Evolutionary conservation across 1,284 basidiomycete species (phyloP), one percentile per base, ranked within the genome.

Genomic region (Ustilago cynodontis): DNA sequence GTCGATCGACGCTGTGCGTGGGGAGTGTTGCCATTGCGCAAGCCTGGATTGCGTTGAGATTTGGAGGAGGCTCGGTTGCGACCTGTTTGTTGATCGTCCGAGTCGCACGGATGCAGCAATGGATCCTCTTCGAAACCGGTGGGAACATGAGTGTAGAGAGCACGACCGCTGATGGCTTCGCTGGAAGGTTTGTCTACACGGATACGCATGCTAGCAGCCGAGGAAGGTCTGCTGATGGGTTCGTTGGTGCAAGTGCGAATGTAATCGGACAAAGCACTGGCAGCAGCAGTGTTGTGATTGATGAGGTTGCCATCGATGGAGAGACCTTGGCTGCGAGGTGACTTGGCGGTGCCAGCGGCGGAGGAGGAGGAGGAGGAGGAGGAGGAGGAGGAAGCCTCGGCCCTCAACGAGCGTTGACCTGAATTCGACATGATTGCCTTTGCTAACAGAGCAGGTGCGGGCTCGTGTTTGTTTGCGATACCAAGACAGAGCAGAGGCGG

Each of bases 161-260:
- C 77, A 11, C 74, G 71, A n/a, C 77, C 74, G 16, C 60, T 64
- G 59, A 78, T 74, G 51, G 71, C 63, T 51, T 77, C 79, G 37
- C 35, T 66, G 41, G 71, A 67, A 18, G 71, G 77, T 49, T 74
- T 80, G 71, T 84, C 82, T 51, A 84, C 75, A 37, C 79, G 61
- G 33, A 82, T 77, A 20, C 80, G 66, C 81, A 84, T 82, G 53
- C 71, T 76, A 1, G 79, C 72, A 0, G 82, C 79, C 1, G 78
- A 80, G 26, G 61, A 70, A 3, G 82, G 82, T 10, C 82, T 51
- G 51, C 67, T 68, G 67, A 82, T 80, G 22, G 73, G 61, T 16
- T 78, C 75, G 37, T 37, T 66, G 62, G 35, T 56, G 14, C 59
- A 58, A 11, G 62, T 54, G 54, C 74, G 74, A 11, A 77, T 35